Base-by-base conservation (phyloP, 176 grass and related monocot species). In the Zoysia pacifica region DNA sequence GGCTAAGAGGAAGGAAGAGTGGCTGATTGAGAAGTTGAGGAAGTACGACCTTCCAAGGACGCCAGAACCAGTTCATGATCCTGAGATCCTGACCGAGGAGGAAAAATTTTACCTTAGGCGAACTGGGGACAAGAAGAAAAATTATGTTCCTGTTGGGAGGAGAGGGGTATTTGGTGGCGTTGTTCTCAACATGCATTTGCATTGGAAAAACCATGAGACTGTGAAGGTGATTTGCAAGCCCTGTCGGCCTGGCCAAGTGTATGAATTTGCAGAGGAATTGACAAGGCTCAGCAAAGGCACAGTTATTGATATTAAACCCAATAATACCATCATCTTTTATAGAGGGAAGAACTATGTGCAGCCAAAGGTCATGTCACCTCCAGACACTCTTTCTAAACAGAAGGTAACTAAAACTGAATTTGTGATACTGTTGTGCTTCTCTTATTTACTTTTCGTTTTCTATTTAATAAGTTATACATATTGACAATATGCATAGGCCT, bases 1-100 rank as follows among this genome's bases (percentile, higher is more conserved):
- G 89, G 93, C 90, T 11, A 95, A 92, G 83, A 87, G 90, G 77
- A 95, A 95, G 80, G 93, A 95, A 69, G 90, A 86, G 73, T 95
- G 90, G 93, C 15, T 95, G 61, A 95, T 92, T 65, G 93, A 95
- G 64, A 95, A 95, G 48, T 75, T 92, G 56, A 87, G 93, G 67
- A 95, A 92, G 78, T 95, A 95, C 2, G 93, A 95, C 37, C 6
- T 85, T 43, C 82, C 65, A 1, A 85, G 58, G 71, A 67, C 67
- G 48, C 84, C 55, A 0, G 65, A 80, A 55, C 90, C 75, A 4
- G 82, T 86, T 66, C 85, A 95, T 39, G 87, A 95, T 75, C 87
- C 87, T 40, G 93, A 95, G 78, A 90, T 95, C 46, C 82, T 95
- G 19, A 92, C 90, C 0, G 87, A 92, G 77, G 93, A 92, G 79